Base-by-base conservation (phyloP, 352 stramenopile species). In the Phytophthora constricta region DNA sequence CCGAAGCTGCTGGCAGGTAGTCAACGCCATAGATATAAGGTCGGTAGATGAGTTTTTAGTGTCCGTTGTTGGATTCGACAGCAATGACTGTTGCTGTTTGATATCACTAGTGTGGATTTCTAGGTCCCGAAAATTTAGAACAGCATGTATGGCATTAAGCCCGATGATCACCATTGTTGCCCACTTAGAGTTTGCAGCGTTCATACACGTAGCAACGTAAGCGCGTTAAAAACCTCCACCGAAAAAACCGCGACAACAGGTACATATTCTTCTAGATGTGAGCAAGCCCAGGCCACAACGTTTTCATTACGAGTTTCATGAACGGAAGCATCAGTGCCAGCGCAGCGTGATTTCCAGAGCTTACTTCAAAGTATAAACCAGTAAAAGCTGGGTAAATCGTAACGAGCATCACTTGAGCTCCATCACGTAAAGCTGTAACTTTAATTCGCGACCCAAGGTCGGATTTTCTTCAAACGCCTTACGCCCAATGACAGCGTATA, bases 171-270 rank as follows among this genome's bases (percentile, higher is more conserved):
- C 16, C 2, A 51, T 25, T 4, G 66, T 76, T 0, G 66, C 69
- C 9, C 56, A 20, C 17, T 28, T 58, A 0, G 69, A 76, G 50
- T 70, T 70, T 3, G 62, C 50, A 19, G 27, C 58, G 7, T 82
- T 66, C 66, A 82, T 77, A 20, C 66, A 75, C 0, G 49, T 65
- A 0, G 60, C 52, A 9, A 71, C 53, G 43, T 77, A 79, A 82
- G 26, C 13, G 66, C 57, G 22, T 77, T 76, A 23, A 74, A 81
- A 0, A 81, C 69, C 26, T 81, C 69, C 25, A 81, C 74, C 0
- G 71, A 68, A 34, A 79, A 74, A 4, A 82, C 62, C 5, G 65
- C 49, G 3, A 66, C 65, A 8, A 72, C 49, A 1, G 69, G 69
- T 3, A 81, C 23, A 19, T 68, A 65, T 33, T 81, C 69, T 51